phyloP scores from a whole-genome alignment of 495 filamentous ascomycete genomes.

The Neurospora pannonica region DNA sequence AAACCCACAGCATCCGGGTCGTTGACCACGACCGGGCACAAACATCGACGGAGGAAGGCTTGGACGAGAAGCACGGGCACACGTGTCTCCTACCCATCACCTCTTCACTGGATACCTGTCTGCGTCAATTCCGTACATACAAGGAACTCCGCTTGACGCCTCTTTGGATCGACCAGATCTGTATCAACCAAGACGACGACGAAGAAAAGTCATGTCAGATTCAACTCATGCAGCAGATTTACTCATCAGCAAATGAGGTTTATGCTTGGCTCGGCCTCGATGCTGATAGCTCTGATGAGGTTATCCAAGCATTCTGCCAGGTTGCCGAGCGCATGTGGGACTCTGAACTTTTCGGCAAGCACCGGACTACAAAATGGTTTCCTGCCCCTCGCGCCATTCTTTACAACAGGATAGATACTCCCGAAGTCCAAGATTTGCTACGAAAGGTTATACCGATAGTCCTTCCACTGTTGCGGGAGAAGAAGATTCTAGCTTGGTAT shows the following conservation, averaged over 20 bases:
- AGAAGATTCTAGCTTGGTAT: background rate
- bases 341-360: background rate
- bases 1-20: background rate
- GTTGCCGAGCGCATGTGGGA: background rate
- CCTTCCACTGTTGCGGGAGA: background rate
- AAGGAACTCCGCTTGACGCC: background rate
- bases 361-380: background rate
- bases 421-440: background rate
- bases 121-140: background rate
- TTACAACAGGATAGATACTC: background rate
- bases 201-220: constrained; percentile 18
- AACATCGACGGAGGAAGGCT: background rate
- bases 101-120: background rate
- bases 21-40: background rate
- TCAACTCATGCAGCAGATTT: constrained; percentile 18
- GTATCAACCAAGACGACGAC: constrained; percentile 17
- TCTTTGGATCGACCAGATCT: constrained; percentile 18
- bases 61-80: background rate
- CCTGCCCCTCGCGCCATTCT: background rate
- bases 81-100: background rate
- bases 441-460: background rate
- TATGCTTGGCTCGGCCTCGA: background rate
- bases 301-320: background rate
- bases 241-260: constrained; percentile 5
- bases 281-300: background rate